Evolutionary conservation across 805 yeast genomes (phyloP), one percentile per base, ranked within the genome.

Genomic region (Candida michaelii): DNA sequence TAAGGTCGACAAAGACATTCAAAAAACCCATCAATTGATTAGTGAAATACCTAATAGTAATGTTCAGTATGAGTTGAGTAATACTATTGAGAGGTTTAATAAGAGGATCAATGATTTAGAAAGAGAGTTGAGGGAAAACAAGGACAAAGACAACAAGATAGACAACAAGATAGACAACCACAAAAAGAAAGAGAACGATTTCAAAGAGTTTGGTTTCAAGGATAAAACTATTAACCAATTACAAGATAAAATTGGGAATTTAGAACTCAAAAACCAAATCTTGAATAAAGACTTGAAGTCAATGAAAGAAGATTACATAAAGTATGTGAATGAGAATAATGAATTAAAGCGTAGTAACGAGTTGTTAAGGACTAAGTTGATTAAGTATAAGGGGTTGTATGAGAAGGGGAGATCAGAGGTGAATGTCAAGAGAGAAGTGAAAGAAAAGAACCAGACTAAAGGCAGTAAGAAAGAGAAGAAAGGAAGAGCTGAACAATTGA

Each of bases 361-460:
- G 15, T 51, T 66, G 19, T 51, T 67, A 21, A 52, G 71, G 15
- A 55, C 54, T 19, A 67, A 67, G 44, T 55, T 67, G 37, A 51
- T 53, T 34, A 67, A 67, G 52, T 67, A 67, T 38, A 65, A 64
- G 48, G 48, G 44, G 7, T 52, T 64, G n/a, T 63, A 63, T 40
- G 64, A 60, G 7, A 52, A 41, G 14, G 30, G 50, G 33, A 18
- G 23, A 24, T 37, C 27, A 27, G 40, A 8, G 14, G 3, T 15
- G n/a, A 16, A 15, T 3, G 18, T 19, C 5, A 7, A 18, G 14
- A 29, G 8, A 30, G 15, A 18, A 5, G 18, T 3, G n/a, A 7
- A 14, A 27, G 12, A 12, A 24, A 25, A 27, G 17, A n/a, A 5
- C 10, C 5, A 24, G 18, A 30, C 39, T 4, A 34, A 31, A 8